A percentile compares a stretch with the other conserved stretches of the same genome.
Conservation (phyloP, 352 stramenopile genomes). For the Pythium grandisporangium region DNA sequence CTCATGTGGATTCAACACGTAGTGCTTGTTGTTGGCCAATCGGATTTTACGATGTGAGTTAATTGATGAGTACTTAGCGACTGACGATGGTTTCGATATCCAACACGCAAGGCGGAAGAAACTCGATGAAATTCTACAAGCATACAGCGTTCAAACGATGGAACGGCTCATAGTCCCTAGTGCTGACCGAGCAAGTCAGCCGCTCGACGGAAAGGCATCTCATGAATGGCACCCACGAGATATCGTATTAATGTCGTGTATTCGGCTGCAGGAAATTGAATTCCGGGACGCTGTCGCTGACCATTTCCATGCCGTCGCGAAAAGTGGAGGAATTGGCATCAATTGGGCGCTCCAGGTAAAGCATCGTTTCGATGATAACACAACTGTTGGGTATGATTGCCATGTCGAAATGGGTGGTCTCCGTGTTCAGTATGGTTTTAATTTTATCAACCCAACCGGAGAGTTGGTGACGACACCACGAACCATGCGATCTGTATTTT, state of each 20-base stretch:
- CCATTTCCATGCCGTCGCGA: slow-evolving; percentile 9
- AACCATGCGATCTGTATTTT: slow-evolving; percentile 40
- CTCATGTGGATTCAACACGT: slow-evolving; percentile 4
- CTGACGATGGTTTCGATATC: background rate
- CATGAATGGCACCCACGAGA: no score
- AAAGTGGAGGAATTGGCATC: slow-evolving; percentile 6
- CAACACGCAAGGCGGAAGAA: no score
- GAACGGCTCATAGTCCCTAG: no score
- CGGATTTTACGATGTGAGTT: slow-evolving; percentile 29
- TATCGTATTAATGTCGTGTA: slow-evolving; percentile 14
- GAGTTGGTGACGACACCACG: slow-evolving; percentile 29
- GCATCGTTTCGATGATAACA: slow-evolving; percentile 48
- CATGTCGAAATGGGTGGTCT: slow-evolving; percentile 41
- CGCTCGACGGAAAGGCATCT: no score
- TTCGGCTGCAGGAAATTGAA: slow-evolving; percentile 45
- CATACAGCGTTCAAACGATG: no score
- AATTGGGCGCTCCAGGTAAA: slow-evolving; percentile 51
- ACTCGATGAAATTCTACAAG: no score
- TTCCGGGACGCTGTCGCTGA: slow-evolving; percentile 31
- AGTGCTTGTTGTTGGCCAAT: slow-evolving; percentile 39
- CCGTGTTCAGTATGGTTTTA: slow-evolving; percentile 54
- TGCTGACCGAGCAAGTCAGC: no score
- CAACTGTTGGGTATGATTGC: slow-evolving; percentile 51
- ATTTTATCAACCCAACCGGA: slow-evolving; percentile 24
- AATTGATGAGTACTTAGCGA: slow-evolving; percentile 16